Evolutionary conservation across 768 basidiomycete species (phyloP).

Genomic region (Glaciozyma martinii): DNA sequence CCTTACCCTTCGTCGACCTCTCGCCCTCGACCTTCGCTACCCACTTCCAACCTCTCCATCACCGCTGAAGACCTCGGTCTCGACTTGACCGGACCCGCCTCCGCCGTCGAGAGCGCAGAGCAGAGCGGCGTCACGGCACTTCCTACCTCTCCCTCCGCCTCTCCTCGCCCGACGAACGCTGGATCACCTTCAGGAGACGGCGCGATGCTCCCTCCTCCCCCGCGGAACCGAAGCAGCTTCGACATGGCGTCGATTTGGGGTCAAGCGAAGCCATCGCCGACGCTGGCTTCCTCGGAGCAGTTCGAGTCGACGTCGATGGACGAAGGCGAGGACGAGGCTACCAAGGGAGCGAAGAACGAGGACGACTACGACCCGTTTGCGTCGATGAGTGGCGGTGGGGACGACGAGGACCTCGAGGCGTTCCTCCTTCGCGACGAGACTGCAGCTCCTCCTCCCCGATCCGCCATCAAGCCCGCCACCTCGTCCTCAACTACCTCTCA

Average conservation of each 20-base stretch:
- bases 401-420: conserved; percentile 80
- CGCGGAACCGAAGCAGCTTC: conserved; percentile 18
- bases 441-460: background rate
- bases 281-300: conserved; percentile 1
- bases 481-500: background rate
- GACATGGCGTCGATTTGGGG: conserved; percentile 34
- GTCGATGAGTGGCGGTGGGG: conserved; percentile 41
- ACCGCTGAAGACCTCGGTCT: conserved; percentile 6
- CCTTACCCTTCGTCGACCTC: background rate
- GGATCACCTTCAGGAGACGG: background rate
- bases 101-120: background rate
- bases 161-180: background rate
- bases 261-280: conserved; percentile 26
- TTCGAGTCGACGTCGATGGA: background rate
- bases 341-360: conserved; percentile 1
- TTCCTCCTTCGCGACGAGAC: conserved; percentile 49
- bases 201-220: conserved; percentile 1
- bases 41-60: background rate
- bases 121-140: background rate
- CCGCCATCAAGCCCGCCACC: background rate
- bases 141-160: background rate
- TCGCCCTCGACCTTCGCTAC: background rate
- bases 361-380: conserved; percentile 24
- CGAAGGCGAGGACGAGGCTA: background rate
- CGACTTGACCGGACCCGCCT: background rate